Conservation (phyloP, 2,329 filamentous ascomycete genomes). For the Tolypocladium inflatum region DNA sequence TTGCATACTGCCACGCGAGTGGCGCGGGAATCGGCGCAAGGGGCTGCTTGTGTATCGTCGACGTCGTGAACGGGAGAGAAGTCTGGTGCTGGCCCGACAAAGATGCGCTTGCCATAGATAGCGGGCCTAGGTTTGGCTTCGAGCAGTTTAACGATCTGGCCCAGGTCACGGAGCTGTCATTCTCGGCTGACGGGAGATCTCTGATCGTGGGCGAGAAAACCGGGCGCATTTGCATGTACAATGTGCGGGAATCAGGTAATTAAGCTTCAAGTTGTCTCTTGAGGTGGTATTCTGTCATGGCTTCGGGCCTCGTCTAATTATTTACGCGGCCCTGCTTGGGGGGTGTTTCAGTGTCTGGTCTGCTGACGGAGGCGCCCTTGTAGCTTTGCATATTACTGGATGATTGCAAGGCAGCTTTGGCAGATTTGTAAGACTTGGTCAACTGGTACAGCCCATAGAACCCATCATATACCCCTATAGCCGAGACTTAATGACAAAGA, state of each 20-base stretch:
- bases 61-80: constrained; percentile 24
- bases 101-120: constrained; percentile 14
- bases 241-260: constrained; percentile 16
- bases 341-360: not conserved
- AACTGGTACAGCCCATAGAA: not conserved
- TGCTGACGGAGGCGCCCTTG: not conserved
- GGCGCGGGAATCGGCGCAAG: constrained; percentile 21
- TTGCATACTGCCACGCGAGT: constrained; percentile 28
- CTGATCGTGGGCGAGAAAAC: constrained; percentile 24
- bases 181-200: constrained; percentile 25
- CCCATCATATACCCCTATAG: not conserved
- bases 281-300: not conserved
- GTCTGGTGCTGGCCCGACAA: constrained; percentile 29
- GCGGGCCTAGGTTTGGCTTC: constrained; percentile 13
- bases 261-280: not conserved
- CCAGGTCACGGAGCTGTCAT: constrained; percentile 26
- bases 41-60: constrained; percentile 25
- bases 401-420: not conserved
- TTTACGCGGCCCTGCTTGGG: not conserved
- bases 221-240: constrained; percentile 25
- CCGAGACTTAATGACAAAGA: not conserved
- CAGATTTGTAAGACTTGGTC: not conserved
- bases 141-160: constrained; percentile 23
- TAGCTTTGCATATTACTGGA: not conserved
- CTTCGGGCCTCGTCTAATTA: not conserved